Percentiles rank a stretch among this genome's conserved stretches.
These are phyloP conservation scores for Hyaloscypha variabilis DNA, from an alignment of 495 filamentous ascomycete genomes.

Conservation along the genomic window DNA sequence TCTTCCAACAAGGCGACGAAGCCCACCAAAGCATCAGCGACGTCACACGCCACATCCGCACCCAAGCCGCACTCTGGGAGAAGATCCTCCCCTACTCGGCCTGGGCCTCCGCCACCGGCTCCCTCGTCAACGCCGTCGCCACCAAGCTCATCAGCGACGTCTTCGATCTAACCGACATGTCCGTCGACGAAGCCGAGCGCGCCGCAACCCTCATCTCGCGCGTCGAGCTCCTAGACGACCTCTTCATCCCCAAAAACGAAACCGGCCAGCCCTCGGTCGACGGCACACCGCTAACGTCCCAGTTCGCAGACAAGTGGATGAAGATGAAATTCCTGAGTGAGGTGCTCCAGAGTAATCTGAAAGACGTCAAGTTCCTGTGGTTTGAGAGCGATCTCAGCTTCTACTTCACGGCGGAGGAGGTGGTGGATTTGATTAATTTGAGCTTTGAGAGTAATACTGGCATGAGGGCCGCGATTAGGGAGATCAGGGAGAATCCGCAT, in stretches of 20 bases:
- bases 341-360: conserved; percentile 86
- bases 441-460: conserved; percentile 89
- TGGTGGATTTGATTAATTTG: conserved; percentile 83
- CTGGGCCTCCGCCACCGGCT: conserved; percentile 82
- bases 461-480: conserved; percentile 73
- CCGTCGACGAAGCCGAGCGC: conserved; percentile 81
- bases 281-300: conserved; percentile 56
- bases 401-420: conserved; percentile 81
- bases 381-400: conserved; percentile 80
- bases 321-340: conserved; percentile 87
- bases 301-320: conserved; percentile 85
- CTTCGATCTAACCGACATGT: conserved; percentile 83
- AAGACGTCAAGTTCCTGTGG: conserved; percentile 89
- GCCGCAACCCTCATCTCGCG: conserved; percentile 72
- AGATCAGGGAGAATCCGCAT: conserved; percentile 60
- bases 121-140: conserved; percentile 78
- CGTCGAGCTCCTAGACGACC: conserved; percentile 70
- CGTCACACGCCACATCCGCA: conserved; percentile 67
- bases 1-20: conserved; percentile 53
- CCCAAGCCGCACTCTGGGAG: conserved; percentile 75
- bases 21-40: conserved; percentile 69
- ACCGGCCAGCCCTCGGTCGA: conserved; percentile 29
- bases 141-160: conserved; percentile 81
- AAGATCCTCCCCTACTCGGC: conserved; percentile 79
- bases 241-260: conserved; percentile 65